Conservation (phyloP, 78 protist genomes). For the Monosiga brevicollis region DNA sequence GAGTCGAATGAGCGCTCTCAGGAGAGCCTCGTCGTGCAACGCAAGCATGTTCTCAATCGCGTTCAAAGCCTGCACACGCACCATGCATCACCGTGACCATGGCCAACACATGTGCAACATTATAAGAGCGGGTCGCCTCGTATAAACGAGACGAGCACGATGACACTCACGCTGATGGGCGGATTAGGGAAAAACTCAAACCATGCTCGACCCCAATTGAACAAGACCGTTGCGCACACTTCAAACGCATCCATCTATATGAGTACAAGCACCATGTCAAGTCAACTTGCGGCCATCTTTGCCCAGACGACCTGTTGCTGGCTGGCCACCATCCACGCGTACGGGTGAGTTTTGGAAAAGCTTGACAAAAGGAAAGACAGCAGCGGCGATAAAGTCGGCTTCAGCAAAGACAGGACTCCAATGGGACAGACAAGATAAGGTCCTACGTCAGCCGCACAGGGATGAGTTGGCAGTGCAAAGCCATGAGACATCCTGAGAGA, state of each 20-base stretch:
- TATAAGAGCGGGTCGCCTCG: too few species aligned
- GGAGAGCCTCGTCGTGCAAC: background rate
- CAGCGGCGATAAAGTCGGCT: background rate
- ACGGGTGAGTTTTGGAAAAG: background rate
- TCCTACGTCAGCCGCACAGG: background rate
- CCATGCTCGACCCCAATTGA: background rate
- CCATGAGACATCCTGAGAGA: background rate
- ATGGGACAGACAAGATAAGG: background rate
- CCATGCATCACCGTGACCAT: too few species aligned
- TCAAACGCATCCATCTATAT: background rate
- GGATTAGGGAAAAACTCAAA: background rate
- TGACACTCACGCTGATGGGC: background rate
- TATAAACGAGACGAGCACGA: too few species aligned
- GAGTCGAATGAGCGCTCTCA: background rate
- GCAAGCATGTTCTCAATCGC: background rate
- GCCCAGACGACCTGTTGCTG: background rate
- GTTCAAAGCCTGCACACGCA: background rate
- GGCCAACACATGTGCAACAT: too few species aligned
- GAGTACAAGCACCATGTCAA: background rate
- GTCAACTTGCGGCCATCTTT: background rate
- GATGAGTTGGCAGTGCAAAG: background rate
- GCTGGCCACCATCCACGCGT: background rate
- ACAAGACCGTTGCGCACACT: background rate
- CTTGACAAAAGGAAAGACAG: background rate
- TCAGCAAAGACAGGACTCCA: background rate